phyloP scores from a whole-genome alignment of 176 grass and related monocot species.

The Poa pratensis region DNA sequence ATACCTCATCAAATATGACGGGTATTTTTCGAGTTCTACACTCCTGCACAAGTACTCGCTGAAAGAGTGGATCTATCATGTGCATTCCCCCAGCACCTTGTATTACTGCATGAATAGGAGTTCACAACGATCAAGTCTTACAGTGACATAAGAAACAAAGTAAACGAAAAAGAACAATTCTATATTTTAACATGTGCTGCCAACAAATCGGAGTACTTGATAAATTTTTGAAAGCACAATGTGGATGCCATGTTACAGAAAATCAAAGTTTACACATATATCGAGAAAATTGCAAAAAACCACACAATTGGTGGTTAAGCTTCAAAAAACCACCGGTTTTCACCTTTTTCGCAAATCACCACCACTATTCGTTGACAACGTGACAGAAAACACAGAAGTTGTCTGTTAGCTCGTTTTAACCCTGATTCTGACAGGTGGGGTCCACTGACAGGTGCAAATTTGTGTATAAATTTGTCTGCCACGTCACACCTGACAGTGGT shows the following conservation, averaged over 20 bases:
- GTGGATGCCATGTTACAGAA: not conserved
- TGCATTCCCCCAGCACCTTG: slow-evolving; percentile 93
- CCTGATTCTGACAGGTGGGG: too few species aligned
- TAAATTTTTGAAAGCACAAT: slow-evolving; percentile 1
- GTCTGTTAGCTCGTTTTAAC: too few species aligned
- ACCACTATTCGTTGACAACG: too few species aligned
- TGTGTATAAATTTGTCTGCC: too few species aligned
- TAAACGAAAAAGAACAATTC: not conserved
- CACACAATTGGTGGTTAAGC: too few species aligned
- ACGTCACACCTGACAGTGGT: too few species aligned
- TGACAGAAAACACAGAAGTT: too few species aligned
- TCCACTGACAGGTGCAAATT: too few species aligned
- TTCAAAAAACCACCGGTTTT: too few species aligned
- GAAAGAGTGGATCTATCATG: slow-evolving; percentile 95
- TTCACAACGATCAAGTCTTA: slow-evolving; percentile 2
- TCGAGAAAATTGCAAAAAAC: not conserved
- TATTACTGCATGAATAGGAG: slow-evolving; percentile 62
- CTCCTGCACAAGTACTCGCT: slow-evolving; percentile 68
- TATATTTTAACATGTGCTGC: not conserved
- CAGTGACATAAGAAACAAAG: slow-evolving; percentile 9
- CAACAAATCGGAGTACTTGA: not conserved
- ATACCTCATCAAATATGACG: slow-evolving; percentile 98
- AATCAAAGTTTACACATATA: not conserved
- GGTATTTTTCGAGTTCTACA: slow-evolving; percentile 75
- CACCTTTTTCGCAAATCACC: too few species aligned